A percentile compares a stretch with the other conserved stretches of the same genome.
Evolutionary conservation across 805 yeast genomes (phyloP).

Genomic region (Teunomyces pallodes): DNA sequence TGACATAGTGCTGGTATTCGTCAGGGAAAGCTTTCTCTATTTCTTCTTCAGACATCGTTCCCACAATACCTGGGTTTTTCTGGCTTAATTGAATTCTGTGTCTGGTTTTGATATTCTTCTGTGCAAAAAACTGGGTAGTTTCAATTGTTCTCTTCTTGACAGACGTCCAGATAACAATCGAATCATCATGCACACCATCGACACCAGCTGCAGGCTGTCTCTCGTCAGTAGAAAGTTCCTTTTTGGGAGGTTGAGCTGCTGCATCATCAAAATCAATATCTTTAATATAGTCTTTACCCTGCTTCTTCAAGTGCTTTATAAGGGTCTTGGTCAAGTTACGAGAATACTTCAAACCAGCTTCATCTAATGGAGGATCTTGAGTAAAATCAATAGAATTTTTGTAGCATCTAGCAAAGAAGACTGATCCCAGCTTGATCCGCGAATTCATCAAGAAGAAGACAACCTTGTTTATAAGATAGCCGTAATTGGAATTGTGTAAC

Average conservation of each 20-base stretch:
- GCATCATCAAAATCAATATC: slow-evolving; percentile 2
- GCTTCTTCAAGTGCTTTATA: slow-evolving; percentile 29
- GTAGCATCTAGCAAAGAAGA: slow-evolving; percentile 87
- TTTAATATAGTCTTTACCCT: slow-evolving; percentile 34
- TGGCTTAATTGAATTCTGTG: slow-evolving; percentile 85
- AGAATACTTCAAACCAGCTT: slow-evolving; percentile 70
- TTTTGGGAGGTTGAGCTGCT: slow-evolving; percentile 6
- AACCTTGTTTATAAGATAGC: slow-evolving; percentile 86
- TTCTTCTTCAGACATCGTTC: slow-evolving; percentile 61
- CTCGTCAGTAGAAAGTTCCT: slow-evolving; percentile 31
- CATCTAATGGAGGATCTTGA: slow-evolving; percentile 79
- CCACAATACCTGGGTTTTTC: slow-evolving; percentile 84
- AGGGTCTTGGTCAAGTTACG: slow-evolving; percentile 60
- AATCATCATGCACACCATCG: slow-evolving; percentile 58
- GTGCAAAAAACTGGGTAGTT: slow-evolving; percentile 67
- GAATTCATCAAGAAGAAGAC: slow-evolving; percentile 91
- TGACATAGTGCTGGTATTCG: slow-evolving; percentile 61
- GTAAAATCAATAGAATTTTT: slow-evolving; percentile 56
- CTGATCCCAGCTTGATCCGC: slow-evolving; percentile 80
- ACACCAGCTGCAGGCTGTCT: slow-evolving; percentile 47
- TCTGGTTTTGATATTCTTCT: slow-evolving; percentile 59
- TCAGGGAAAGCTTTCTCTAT: slow-evolving; percentile 59
- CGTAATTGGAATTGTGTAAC: slow-evolving; percentile 77
- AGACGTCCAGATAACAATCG: slow-evolving; percentile 92
- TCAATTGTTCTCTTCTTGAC: slow-evolving; percentile 81